These are phyloP conservation scores for Stipa capillata DNA, from an alignment of 176 grass and related monocot species.

Conservation along the genomic window DNA sequence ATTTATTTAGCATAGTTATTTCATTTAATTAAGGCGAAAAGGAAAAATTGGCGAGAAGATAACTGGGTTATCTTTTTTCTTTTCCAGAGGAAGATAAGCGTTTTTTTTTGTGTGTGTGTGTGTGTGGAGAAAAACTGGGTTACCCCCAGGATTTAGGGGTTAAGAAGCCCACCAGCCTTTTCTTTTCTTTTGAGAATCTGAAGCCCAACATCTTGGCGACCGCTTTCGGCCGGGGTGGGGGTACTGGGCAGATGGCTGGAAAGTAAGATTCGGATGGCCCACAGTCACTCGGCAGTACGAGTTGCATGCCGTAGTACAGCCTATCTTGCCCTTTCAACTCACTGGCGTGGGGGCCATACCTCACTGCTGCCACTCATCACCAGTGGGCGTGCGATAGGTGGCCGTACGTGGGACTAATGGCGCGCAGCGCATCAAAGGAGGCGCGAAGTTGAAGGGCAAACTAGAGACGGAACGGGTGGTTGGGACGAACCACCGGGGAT, in stretches of 20 bases:
- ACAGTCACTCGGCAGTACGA: neutral
- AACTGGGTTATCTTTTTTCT: too few relatives aligned
- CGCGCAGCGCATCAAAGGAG: conserved; percentile 13
- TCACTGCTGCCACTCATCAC: neutral
- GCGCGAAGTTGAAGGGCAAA: conserved; percentile 36
- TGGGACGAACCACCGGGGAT: neutral
- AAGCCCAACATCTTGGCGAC: neutral
- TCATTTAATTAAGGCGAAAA: neutral
- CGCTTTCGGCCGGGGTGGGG: conserved; percentile 19
- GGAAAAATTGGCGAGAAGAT: neutral
- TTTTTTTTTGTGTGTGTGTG: too few relatives aligned
- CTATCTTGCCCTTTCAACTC: neutral
- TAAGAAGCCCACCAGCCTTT: too few relatives aligned
- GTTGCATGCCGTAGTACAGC: neutral
- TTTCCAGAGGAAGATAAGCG: too few relatives aligned
- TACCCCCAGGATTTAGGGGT: too few relatives aligned
- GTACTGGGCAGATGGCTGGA: conserved; percentile 14
- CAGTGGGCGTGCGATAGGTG: neutral
- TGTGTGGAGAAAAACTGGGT: neutral
- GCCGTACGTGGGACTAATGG: neutral
- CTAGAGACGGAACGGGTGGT: conserved; percentile 23
- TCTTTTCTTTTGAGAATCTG: too few relatives aligned
- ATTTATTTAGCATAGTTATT: neutral
- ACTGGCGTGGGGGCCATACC: neutral
- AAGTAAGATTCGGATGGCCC: conserved; percentile 27